Conservation (phyloP, 2,329 filamentous ascomycete species). For the Sporothrix brunneoviolacea region DNA sequence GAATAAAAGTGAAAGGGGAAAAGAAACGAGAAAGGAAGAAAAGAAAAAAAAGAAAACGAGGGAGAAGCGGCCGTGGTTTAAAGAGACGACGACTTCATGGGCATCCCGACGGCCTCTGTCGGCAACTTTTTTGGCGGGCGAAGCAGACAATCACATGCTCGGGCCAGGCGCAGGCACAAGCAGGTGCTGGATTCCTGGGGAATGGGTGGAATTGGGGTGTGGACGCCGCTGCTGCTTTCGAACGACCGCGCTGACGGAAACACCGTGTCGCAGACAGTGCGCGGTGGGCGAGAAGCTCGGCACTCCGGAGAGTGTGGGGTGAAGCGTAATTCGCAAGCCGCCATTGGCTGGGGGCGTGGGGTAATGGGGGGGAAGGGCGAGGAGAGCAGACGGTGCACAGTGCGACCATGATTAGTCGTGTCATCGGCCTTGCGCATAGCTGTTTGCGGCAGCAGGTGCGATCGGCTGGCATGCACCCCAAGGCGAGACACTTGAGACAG, state of each 20-base stretch:
- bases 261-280: conserved; percentile 1
- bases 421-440: too few relatives aligned
- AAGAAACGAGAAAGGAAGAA: neutral
- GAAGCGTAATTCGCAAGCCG: conserved; percentile 12
- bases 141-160: conserved; percentile 7
- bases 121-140: conserved; percentile 3
- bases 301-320: conserved; percentile 3
- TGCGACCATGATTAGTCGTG: too few relatives aligned
- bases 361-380: too few relatives aligned
- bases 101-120: conserved; percentile 5
- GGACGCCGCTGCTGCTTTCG: neutral
- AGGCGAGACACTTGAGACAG: too few relatives aligned
- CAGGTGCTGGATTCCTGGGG: too few relatives aligned
- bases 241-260: neutral
- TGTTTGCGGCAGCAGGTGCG: too few relatives aligned
- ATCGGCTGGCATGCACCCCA: too few relatives aligned
- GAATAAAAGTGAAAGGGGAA: neutral
- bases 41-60: neutral
- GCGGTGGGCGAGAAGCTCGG: neutral
- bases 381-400: too few relatives aligned
- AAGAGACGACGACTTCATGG: neutral
- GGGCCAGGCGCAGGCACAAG: too few relatives aligned
- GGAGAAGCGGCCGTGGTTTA: neutral
- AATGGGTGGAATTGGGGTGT: too few relatives aligned
- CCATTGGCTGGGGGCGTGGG: conserved; percentile 6